Conservation (phyloP, 352 stramenopile genomes). For the Pythium myriotylum region DNA sequence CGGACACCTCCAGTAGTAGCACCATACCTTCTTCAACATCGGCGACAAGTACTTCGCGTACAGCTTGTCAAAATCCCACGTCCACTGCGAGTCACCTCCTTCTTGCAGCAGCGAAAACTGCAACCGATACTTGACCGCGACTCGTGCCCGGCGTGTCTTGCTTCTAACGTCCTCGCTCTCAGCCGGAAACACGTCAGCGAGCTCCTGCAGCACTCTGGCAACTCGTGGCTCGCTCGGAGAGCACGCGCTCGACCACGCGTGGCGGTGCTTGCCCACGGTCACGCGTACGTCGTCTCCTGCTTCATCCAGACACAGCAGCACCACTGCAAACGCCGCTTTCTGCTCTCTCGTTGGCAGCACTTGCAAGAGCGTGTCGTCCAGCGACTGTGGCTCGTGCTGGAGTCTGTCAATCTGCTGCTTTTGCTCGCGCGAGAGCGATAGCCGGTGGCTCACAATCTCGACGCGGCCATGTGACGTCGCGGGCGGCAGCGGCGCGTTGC, state of each 20-base stretch:
- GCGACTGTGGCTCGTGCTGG: constrained; percentile 6
- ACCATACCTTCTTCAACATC: constrained; percentile 57
- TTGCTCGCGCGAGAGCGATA: constrained; percentile 1
- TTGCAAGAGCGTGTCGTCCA: constrained; percentile 36
- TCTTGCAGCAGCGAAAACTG: constrained; percentile 76
- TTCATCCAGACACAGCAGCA: constrained; percentile 21
- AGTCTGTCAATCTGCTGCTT: neutral
- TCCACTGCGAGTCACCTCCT: constrained; percentile 40
- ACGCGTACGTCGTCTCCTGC: constrained; percentile 21
- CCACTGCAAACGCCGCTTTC: constrained; percentile 22
- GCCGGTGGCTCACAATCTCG: neutral
- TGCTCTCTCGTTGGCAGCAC: constrained; percentile 5
- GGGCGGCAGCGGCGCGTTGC: constrained; percentile 1
- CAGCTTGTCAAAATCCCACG: constrained; percentile 44
- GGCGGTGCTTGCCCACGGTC: constrained; percentile 59
- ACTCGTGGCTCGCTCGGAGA: constrained; percentile 9
- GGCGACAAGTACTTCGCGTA: constrained; percentile 44
- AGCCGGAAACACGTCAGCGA: constrained; percentile 51
- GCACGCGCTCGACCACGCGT: constrained; percentile 56
- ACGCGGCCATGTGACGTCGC: neutral
- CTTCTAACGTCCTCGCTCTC: neutral
- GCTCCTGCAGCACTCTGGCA: constrained; percentile 35
- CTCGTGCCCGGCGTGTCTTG: constrained; percentile 38
- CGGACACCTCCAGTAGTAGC: no score
- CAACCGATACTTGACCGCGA: constrained; percentile 63